Conservation (phyloP, 2,329 filamentous ascomycete species). For the Diaporthe batatas region DNA sequence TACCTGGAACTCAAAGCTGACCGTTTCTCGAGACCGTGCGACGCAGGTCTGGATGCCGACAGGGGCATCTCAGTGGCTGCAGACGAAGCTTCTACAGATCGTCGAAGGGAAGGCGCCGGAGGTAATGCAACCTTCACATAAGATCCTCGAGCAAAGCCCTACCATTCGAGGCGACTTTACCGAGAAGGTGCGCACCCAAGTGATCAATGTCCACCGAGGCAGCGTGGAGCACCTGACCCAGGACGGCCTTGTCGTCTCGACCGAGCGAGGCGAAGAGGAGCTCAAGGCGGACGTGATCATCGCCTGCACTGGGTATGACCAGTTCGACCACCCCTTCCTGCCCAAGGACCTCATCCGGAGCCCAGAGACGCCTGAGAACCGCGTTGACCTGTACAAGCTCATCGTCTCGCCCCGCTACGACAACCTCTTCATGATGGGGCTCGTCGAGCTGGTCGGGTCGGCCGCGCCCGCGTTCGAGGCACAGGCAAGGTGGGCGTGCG, state of each 20-base stretch:
- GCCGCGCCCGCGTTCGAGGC: slow-evolving; percentile 51
- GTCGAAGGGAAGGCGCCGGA: slow-evolving; percentile 50
- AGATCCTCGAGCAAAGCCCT: slow-evolving; percentile 52
- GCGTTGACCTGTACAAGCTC: slow-evolving; percentile 51
- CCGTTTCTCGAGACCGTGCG: slow-evolving; percentile 45
- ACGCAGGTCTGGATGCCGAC: slow-evolving; percentile 49
- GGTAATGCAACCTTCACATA: slow-evolving; percentile 52
- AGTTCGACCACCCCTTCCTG: slow-evolving; percentile 48
- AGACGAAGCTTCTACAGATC: slow-evolving; percentile 49
- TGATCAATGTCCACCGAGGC: slow-evolving; percentile 51
- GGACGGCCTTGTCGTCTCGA: slow-evolving; percentile 48
- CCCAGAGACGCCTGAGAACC: slow-evolving; percentile 43
- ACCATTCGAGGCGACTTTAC: slow-evolving; percentile 52
- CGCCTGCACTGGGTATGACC: slow-evolving; percentile 51
- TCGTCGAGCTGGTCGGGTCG: slow-evolving; percentile 51
- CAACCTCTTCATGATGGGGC: slow-evolving; percentile 53
- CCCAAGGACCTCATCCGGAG: slow-evolving; percentile 46
- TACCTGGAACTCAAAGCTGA: neutral
- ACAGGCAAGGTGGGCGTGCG: slow-evolving; percentile 52
- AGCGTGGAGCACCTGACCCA: slow-evolving; percentile 49
- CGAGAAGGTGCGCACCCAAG: slow-evolving; percentile 51
- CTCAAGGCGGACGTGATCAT: slow-evolving; percentile 52
- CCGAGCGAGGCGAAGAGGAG: slow-evolving; percentile 33
- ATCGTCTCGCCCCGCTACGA: slow-evolving; percentile 49
- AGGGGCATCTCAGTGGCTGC: slow-evolving; percentile 48